phyloP scores from a whole-genome alignment of 1,139 yeast species.

The Yamadazyma siamensis region DNA sequence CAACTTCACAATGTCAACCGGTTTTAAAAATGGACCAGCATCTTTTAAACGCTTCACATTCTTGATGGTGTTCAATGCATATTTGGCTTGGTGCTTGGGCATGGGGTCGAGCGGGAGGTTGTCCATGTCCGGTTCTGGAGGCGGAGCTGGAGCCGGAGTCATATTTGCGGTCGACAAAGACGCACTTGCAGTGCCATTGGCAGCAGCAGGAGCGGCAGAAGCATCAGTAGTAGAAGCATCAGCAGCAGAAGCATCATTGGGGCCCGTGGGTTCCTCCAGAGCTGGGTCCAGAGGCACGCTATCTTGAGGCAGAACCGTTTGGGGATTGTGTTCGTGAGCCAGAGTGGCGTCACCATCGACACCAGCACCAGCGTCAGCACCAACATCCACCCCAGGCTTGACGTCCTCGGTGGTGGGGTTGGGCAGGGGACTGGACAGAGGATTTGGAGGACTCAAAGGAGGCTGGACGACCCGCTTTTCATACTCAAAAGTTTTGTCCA shows the following conservation, averaged over 20 bases:
- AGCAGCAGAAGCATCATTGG: too few species aligned
- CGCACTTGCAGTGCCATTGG: conserved; percentile 2
- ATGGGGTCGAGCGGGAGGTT: conserved; percentile 68
- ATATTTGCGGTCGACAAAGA: conserved; percentile 17
- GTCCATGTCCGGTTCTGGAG: conserved; percentile 67
- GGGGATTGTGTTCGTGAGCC: too few species aligned
- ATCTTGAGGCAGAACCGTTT: conserved; percentile 1
- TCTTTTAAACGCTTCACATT: conserved; percentile 89
- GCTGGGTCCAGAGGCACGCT: too few species aligned
- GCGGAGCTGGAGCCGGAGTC: conserved; percentile 70
- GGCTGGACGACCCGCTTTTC: conserved; percentile 8
- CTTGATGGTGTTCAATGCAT: conserved; percentile 63
- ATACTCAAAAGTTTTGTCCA: conserved; percentile 8
- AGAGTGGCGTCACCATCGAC: conserved; percentile 3
- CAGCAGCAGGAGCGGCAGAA: conserved; percentile 14
- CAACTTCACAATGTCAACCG: conserved; percentile 85
- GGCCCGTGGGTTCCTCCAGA: too few species aligned
- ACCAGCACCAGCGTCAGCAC: background rate
- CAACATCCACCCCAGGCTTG: background rate
- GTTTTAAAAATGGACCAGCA: conserved; percentile 83
- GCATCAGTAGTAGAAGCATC: conserved; percentile 1
- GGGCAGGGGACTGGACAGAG: conserved; percentile 10
- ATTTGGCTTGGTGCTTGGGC: conserved; percentile 82
- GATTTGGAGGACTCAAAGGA: conserved; percentile 12
- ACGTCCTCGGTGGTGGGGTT: conserved; percentile 5